Conservation (phyloP, 495 filamentous ascomycete species). For the Neurospora cerealis region DNA sequence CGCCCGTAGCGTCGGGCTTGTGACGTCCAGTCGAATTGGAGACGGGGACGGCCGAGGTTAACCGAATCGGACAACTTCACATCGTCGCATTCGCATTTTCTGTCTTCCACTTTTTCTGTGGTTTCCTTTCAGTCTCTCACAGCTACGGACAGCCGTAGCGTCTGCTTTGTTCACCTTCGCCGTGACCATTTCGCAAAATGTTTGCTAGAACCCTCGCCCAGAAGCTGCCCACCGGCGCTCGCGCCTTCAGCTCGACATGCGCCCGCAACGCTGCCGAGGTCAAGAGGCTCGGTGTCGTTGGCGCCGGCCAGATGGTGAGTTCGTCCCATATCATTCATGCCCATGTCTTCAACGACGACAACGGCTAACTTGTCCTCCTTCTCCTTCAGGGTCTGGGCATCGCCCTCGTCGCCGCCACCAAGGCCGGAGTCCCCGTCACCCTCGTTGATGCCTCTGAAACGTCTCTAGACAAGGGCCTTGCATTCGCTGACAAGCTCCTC, state of each 20-base stretch:
- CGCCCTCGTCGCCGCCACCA: slow-evolving; percentile 85
- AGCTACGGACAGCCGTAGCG: neutral
- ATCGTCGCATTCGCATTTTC: neutral
- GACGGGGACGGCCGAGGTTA: slow-evolving; percentile 30
- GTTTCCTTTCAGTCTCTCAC: neutral
- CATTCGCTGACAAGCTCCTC: slow-evolving; percentile 92
- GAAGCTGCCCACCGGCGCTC: slow-evolving; percentile 25
- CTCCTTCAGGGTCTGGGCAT: slow-evolving; percentile 80
- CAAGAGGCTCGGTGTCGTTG: slow-evolving; percentile 83
- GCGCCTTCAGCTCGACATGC: slow-evolving; percentile 45
- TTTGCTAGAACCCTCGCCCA: neutral
- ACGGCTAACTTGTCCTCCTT: neutral
- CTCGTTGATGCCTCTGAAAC: slow-evolving; percentile 77
- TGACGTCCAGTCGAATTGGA: neutral
- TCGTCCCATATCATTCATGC: neutral
- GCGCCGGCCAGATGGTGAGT: slow-evolving; percentile 90
- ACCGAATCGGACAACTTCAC: slow-evolving; percentile 10
- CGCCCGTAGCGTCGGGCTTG: neutral
- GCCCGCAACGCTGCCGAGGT: slow-evolving; percentile 56
- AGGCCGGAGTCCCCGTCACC: slow-evolving; percentile 73
- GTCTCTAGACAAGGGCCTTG: slow-evolving; percentile 83
- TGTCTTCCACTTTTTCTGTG: neutral
- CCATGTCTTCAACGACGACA: neutral
- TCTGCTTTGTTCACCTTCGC: neutral
- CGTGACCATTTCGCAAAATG: neutral